Evolutionary conservation across 169 alveolate genomes (phyloP).

Genomic region (Hepatocystis sp.): DNA sequence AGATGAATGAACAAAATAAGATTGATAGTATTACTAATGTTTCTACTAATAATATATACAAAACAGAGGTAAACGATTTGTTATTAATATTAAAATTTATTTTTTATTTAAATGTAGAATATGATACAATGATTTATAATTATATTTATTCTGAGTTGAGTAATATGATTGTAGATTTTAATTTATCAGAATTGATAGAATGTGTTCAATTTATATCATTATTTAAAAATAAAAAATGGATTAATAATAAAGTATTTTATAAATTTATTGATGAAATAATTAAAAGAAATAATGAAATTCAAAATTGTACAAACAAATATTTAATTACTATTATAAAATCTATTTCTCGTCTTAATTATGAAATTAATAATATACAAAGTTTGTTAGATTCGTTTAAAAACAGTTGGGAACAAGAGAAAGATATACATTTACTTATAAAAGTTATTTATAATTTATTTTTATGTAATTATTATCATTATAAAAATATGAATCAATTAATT

Average conservation of each 20-base stretch:
- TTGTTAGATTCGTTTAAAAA: slow-evolving; percentile 20
- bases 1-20: background rate
- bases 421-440: slow-evolving; percentile 45
- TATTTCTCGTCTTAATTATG: slow-evolving; percentile 65
- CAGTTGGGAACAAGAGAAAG: slow-evolving; percentile 3
- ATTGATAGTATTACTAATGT: background rate
- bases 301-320: slow-evolving; percentile 5
- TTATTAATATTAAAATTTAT: slow-evolving; percentile 21
- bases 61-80: background rate
- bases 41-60: too few species aligned
- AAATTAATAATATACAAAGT: slow-evolving; percentile 29
- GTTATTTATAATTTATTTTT: slow-evolving; percentile 45
- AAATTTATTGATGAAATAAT: slow-evolving; percentile 34
- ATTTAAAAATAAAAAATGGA: slow-evolving; percentile 67
- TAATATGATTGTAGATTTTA: slow-evolving; percentile 7
- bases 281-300: slow-evolving; percentile 1
- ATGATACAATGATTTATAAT: slow-evolving; percentile 26
- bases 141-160: slow-evolving; percentile 39
- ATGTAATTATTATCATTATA: slow-evolving; percentile 41
- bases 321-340: slow-evolving; percentile 40
- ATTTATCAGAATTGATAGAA: slow-evolving; percentile 33
- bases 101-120: slow-evolving; percentile 26
- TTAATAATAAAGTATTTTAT: slow-evolving; percentile 27
- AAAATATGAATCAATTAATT: slow-evolving; percentile 43
- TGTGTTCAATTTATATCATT: slow-evolving; percentile 26